A percentile compares a stretch with the other conserved stretches of the same genome.
These are phyloP conservation scores for Pichia manshurica DNA, from an alignment of 805 yeast species.

Conservation along the genomic window DNA sequence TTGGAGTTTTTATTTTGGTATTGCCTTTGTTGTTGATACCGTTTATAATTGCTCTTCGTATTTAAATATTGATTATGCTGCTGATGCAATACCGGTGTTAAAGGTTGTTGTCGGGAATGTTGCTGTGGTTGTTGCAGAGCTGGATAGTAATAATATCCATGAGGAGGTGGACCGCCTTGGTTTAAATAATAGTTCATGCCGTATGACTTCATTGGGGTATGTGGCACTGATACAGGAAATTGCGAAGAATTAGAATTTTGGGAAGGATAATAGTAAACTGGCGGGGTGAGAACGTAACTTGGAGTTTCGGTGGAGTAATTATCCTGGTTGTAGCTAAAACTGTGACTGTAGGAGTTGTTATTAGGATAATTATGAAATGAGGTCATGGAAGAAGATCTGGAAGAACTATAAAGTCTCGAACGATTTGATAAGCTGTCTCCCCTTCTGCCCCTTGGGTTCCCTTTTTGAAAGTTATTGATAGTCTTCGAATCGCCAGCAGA, in stretches of 20 bases:
- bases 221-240: constrained; percentile 3
- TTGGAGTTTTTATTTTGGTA: neutral
- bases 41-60: neutral
- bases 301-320: neutral
- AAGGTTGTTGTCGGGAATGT: neutral
- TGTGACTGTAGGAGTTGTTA: neutral
- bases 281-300: neutral
- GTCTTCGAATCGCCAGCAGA: neutral
- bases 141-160: neutral
- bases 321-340: neutral
- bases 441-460: neutral
- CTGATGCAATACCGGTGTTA: neutral
- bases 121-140: neutral
- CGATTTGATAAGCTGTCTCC: neutral
- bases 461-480: neutral
- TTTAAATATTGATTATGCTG: neutral
- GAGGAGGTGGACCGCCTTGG: neutral
- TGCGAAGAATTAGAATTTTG: neutral
- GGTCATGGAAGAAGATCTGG: constrained; percentile 3
- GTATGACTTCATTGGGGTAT: neutral
- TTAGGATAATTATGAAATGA: constrained; percentile 1
- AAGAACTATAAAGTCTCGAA: neutral
- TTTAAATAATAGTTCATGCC: neutral
- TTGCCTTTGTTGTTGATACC: neutral
- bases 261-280: constrained; percentile 1